phyloP scores from a whole-genome alignment of 176 grass and related monocot species.

The Alloteropsis semialata region DNA sequence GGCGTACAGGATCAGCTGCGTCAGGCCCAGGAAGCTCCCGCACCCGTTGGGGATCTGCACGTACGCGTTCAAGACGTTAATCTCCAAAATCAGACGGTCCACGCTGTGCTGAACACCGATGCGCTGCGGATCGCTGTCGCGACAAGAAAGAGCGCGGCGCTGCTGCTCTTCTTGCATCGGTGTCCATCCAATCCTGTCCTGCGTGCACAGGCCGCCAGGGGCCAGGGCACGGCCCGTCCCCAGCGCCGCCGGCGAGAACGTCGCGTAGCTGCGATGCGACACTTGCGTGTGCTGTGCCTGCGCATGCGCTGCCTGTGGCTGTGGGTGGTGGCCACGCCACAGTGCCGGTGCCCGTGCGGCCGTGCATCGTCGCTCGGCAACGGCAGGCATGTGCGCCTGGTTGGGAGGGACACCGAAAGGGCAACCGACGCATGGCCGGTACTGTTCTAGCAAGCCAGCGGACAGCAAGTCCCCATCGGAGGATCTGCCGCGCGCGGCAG shows the following conservation, averaged over 20 bases:
- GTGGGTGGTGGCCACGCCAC: neutral
- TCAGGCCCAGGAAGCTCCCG: conserved; percentile 66
- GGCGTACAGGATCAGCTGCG: conserved; percentile 77
- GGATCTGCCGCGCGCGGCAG: neutral
- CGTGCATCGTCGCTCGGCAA: neutral
- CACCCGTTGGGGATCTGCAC: conserved; percentile 90
- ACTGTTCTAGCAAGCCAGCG: neutral
- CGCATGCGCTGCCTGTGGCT: neutral
- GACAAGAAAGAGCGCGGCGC: conserved; percentile 13
- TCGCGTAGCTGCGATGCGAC: neutral
- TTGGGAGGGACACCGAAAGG: conserved; percentile 15
- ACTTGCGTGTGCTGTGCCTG: neutral
- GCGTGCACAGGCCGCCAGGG: neutral
- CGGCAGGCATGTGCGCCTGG: conserved; percentile 1
- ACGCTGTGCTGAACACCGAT: neutral
- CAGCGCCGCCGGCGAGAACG: neutral
- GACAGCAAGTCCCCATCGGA: conserved; percentile 16
- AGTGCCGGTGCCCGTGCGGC: neutral
- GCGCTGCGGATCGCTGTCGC: neutral
- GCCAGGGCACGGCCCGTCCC: neutral
- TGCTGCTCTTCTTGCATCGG: neutral
- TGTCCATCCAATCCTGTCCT: too few relatives aligned
- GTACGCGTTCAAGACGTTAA: neutral
- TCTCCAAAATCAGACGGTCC: neutral
- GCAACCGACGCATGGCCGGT: neutral